Base-by-base conservation (phyloP, 75 land plant genomes). In the Cupressus sempervirens region DNA sequence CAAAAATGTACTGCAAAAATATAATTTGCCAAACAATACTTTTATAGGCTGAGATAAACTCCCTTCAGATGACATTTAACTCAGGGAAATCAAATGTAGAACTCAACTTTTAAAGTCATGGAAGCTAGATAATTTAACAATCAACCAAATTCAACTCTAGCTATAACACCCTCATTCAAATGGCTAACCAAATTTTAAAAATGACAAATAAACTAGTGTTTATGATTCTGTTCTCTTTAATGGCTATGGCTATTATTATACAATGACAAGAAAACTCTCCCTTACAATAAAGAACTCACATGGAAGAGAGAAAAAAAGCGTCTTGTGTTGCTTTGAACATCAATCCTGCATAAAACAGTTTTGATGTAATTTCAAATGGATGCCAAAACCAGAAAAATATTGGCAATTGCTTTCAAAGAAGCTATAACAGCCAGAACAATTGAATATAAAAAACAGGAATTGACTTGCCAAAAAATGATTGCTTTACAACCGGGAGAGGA, bases 1-100 rank as follows among this genome's bases (percentile, higher is more conserved):
- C 96, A 80, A 98, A 92, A 52, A 93, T 93, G 90, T 94, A 98
- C 99, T 98, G 93, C 86, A 81, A 77, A 58, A 85, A 65, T 70
- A 80, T 85, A 56, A 26, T n/a, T 77, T 65, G 41, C 73, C 16
- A 43, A 48, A 86, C 7, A 72, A 20, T 67, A 86, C 32, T 23
- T 35, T 41, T 82, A 18, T 23, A 12, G 40, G 23, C 11, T 34
- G 73, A 30, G 32, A 72, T 32, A 72, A 72, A 32, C 13, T 7
- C 9, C 11, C 68, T n/a, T n/a, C 8, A 68, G 6, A 43, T 77
- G 48, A 10, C 50, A 79, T 45, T 43, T 79, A 18, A 79, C 30
- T 10, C 45, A 41, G 46, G n/a, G 5, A 32, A 79, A 43, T 48
- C 15, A 76, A 8, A 43, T 45, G 26, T 79, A 26, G 23, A 76